Evolutionary conservation across 2,329 filamentous ascomycete genomes (phyloP).

Genomic region (Aspergillus bombycis): DNA sequence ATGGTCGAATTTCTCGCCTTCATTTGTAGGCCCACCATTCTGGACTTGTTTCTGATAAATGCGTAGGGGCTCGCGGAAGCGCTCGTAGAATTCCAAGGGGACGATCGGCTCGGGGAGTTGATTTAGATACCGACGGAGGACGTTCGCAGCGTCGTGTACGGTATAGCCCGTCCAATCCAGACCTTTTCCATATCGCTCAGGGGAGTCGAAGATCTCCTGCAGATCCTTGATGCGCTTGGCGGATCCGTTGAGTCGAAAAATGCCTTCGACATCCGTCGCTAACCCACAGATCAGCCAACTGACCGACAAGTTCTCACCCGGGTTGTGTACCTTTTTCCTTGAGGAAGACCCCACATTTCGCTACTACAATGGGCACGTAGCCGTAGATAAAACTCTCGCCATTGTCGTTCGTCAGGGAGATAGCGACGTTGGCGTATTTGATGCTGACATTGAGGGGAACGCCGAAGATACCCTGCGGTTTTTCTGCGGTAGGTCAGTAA

Average conservation of each 20-base stretch:
- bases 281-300: constrained; percentile 31
- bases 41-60: constrained; percentile 70
- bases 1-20: constrained; percentile 75
- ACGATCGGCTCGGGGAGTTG: constrained; percentile 96
- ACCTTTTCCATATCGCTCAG: constrained; percentile 93
- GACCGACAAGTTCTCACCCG: background rate
- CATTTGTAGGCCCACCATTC: constrained; percentile 68
- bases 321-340: constrained; percentile 86
- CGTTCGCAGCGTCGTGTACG: constrained; percentile 96
- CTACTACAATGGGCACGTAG: constrained; percentile 97
- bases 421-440: constrained; percentile 95
- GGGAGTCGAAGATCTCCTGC: constrained; percentile 88
- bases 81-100: constrained; percentile 87
- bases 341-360: constrained; percentile 94
- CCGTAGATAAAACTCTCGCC: constrained; percentile 97
- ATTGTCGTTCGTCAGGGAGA: constrained; percentile 89
- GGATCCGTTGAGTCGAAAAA: constrained; percentile 93
- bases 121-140: constrained; percentile 92
- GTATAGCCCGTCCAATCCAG: constrained; percentile 97
- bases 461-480: constrained; percentile 82
- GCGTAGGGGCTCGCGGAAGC: constrained; percentile 82
- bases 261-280: constrained; percentile 95
- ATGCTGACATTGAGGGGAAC: constrained; percentile 93
- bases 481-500: constrained; percentile 21
- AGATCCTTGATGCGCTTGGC: constrained; percentile 98